Conservation (phyloP, 306 rosid genomes). For the Cucumis sativus region DNA sequence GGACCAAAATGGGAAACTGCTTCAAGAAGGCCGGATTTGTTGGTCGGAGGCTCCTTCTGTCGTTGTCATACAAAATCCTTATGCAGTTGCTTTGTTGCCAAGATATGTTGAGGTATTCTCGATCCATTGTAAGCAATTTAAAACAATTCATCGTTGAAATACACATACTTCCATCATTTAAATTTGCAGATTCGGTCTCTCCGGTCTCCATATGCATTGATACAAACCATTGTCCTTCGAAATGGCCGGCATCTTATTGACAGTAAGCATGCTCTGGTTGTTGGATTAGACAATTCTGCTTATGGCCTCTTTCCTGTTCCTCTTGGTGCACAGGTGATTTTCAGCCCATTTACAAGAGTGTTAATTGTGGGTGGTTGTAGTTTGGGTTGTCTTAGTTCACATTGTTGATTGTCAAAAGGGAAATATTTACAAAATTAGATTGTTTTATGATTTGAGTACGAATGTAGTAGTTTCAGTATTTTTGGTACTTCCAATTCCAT, state of each 20-base stretch:
- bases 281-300: slow-evolving; percentile 71
- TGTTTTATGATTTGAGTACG: not conserved
- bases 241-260: slow-evolving; percentile 64
- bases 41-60: slow-evolving; percentile 95
- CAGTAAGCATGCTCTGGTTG: slow-evolving; percentile 43
- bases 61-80: slow-evolving; percentile 74
- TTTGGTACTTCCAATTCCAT: not conserved
- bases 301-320: slow-evolving; percentile 93
- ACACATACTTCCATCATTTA: slow-evolving; percentile 10
- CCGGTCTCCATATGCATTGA: slow-evolving; percentile 71
- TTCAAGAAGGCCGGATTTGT: slow-evolving; percentile 82
- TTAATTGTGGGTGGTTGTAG: not conserved
- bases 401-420: not conserved
- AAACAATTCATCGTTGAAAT: not conserved
- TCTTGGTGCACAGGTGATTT: slow-evolving; percentile 89
- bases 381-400: not conserved
- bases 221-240: slow-evolving; percentile 83
- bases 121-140: not conserved
- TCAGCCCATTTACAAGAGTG: not conserved
- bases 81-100: slow-evolving; percentile 69
- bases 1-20: slow-evolving; percentile 95
- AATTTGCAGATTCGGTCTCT: slow-evolving; percentile 76
- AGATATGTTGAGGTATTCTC: slow-evolving; percentile 81
- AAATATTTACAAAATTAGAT: not conserved
- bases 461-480: not conserved